These are phyloP conservation scores for Persicaria maculosa DNA, from an alignment of 148 eudicot genomes.

Conservation along the genomic window DNA sequence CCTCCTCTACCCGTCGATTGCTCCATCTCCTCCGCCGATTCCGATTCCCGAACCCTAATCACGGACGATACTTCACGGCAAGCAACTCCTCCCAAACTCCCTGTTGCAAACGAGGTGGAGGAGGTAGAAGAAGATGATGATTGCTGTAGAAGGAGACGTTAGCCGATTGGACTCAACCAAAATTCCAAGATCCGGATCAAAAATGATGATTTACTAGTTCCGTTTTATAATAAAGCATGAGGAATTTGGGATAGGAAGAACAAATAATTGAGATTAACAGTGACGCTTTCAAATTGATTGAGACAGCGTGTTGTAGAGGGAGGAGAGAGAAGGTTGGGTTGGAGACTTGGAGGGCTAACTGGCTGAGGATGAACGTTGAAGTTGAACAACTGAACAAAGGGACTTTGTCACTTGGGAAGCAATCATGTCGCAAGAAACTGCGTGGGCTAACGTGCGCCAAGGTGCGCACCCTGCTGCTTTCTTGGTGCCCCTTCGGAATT, in stretches of 20 bases:
- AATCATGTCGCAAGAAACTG: neutral
- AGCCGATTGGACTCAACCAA: slow-evolving; percentile 3
- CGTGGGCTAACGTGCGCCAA: neutral
- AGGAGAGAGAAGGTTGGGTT: neutral
- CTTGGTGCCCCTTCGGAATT: too few species aligned
- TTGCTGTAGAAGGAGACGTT: neutral
- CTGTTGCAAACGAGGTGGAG: neutral
- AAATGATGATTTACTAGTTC: neutral
- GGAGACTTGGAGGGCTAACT: neutral
- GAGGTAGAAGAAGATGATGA: neutral
- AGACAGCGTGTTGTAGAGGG: slow-evolving; percentile 4
- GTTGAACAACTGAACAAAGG: too few species aligned
- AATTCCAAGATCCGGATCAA: slow-evolving; percentile 7
- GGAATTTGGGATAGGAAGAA: neutral
- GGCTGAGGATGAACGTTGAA: slow-evolving; percentile 4
- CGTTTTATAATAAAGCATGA: neutral
- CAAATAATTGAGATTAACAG: slow-evolving; percentile 1
- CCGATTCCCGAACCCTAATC: slow-evolving; percentile 13
- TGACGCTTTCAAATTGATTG: slow-evolving; percentile 11
- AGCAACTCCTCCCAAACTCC: neutral
- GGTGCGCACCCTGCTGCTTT: neutral
- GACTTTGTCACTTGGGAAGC: neutral
- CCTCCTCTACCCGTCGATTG: slow-evolving; percentile 34
- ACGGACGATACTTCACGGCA: neutral
- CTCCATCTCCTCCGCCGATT: slow-evolving; percentile 25